Evolutionary conservation across 176 grass and related monocot species (phyloP).

Genomic region (Echinochloa phyllopogon): DNA sequence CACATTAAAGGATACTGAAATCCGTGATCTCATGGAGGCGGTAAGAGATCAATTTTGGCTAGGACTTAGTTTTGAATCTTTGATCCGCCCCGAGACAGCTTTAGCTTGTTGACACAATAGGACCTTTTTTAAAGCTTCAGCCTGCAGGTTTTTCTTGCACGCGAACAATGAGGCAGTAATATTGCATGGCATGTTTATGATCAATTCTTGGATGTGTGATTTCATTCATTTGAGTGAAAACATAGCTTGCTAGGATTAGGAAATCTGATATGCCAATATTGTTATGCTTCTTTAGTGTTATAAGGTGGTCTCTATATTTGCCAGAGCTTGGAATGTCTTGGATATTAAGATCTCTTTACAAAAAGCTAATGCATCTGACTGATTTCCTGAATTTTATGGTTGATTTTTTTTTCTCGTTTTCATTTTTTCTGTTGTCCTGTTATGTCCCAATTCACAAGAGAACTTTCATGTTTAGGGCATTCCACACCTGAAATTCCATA

Average conservation of each 20-base stretch:
- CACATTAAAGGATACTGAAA: conserved; percentile 67
- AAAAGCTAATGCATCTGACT: conserved; percentile 9
- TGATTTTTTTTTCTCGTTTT: background rate
- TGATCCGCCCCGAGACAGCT: conserved; percentile 15
- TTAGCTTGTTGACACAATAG: conserved; percentile 28
- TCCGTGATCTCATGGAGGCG: conserved; percentile 77
- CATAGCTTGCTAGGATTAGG: background rate
- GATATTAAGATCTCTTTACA: background rate
- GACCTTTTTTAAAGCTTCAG: background rate
- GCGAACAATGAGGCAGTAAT: background rate
- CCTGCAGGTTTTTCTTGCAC: background rate
- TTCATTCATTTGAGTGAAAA: background rate
- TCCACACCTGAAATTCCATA: conserved; percentile 23
- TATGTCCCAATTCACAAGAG: background rate
- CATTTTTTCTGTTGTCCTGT: conserved; percentile 10
- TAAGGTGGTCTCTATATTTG: background rate
- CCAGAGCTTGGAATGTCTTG: conserved; percentile 12
- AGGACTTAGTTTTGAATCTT: background rate
- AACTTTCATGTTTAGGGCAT: conserved; percentile 10
- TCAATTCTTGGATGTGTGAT: conserved; percentile 13
- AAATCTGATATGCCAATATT: conserved; percentile 23
- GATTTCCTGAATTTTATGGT: background rate
- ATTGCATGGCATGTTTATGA: background rate
- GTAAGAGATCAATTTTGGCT: conserved; percentile 40
- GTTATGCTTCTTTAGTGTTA: background rate